phyloP scores from a whole-genome alignment of 805 yeast genomes.

The Starmerella floris region DNA sequence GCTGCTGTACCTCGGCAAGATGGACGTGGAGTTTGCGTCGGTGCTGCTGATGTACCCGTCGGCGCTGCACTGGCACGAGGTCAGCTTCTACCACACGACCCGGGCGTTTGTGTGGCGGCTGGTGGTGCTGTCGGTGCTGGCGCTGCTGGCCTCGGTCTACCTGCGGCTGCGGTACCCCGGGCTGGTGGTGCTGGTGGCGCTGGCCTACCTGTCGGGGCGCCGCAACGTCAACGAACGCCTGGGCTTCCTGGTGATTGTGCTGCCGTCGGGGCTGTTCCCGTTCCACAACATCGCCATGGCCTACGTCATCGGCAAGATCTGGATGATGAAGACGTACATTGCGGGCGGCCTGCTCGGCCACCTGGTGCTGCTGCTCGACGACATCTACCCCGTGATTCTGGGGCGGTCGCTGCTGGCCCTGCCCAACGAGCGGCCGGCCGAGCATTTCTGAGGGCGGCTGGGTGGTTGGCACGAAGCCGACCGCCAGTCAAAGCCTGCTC shows the following conservation, averaged over 20 bases:
- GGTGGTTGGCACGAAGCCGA: too few relatives aligned
- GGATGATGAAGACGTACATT: background rate
- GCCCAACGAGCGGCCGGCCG: constrained; percentile 7
- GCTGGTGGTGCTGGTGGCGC: constrained; percentile 28
- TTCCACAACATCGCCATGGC: constrained; percentile 20
- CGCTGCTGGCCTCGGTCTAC: constrained; percentile 24
- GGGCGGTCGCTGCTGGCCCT: constrained; percentile 6
- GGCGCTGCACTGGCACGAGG: constrained; percentile 25
- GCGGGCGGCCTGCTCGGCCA: constrained; percentile 35
- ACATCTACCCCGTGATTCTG: constrained; percentile 31
- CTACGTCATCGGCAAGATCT: constrained; percentile 15
- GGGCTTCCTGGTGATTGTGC: constrained; percentile 33
- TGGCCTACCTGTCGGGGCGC: constrained; percentile 38
- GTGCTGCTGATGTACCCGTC: constrained; percentile 1
- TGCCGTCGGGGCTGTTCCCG: constrained; percentile 34
- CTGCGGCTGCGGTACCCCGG: constrained; percentile 17
- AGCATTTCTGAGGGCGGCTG: background rate
- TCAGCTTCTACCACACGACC: constrained; percentile 24
- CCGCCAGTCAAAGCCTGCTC: too few relatives aligned
- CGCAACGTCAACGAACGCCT: constrained; percentile 32
- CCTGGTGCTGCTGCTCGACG: constrained; percentile 30
- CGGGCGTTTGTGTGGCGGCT: constrained; percentile 11
- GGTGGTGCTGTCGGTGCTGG: constrained; percentile 23
- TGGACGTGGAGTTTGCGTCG: constrained; percentile 5
- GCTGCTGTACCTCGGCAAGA: constrained; percentile 8